A percentile compares a stretch with the other conserved stretches of the same genome.
Conservation (phyloP, 225 moss, liverwort and hornwort genomes). For the Marchantia polymorpha region DNA sequence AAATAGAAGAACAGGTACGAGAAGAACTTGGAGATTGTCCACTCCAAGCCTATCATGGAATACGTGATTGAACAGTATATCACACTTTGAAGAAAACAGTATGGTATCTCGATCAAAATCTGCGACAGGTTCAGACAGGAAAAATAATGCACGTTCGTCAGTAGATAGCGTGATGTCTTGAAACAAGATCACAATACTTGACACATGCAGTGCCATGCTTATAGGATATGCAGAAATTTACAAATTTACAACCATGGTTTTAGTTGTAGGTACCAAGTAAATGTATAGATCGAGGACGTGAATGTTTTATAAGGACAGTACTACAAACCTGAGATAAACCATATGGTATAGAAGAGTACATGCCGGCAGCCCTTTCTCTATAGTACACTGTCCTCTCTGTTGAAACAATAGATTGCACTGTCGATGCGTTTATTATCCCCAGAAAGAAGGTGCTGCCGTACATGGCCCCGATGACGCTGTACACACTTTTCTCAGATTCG, state of each 20-base stretch:
- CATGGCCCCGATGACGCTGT: constrained; percentile 52
- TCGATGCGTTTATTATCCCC: constrained; percentile 63
- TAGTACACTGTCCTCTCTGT: constrained; percentile 72
- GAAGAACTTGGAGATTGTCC: constrained; percentile 38
- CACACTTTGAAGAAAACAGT: constrained; percentile 28
- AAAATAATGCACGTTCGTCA: too few relatives aligned
- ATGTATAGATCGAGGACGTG: background rate
- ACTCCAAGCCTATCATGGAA: constrained; percentile 40
- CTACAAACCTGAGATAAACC: constrained; percentile 36
- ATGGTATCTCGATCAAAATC: constrained; percentile 45
- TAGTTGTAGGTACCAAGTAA: background rate
- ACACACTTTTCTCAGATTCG: constrained; percentile 19
- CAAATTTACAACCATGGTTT: too few relatives aligned
- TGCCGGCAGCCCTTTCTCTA: constrained; percentile 71
- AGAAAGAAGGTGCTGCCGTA: constrained; percentile 61
- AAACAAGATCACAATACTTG: too few relatives aligned
- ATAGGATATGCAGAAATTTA: too few relatives aligned
- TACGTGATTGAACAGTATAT: constrained; percentile 31
- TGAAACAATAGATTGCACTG: constrained; percentile 67
- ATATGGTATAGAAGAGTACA: constrained; percentile 71
- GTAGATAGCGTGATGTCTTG: too few relatives aligned
- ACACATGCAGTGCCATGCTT: too few relatives aligned
- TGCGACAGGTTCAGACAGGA: constrained; percentile 1
- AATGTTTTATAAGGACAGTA: background rate
- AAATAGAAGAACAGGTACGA: constrained; percentile 42